phyloP scores from a whole-genome alignment of 2,329 filamentous ascomycete species.

The Aspergillus caelatus region DNA sequence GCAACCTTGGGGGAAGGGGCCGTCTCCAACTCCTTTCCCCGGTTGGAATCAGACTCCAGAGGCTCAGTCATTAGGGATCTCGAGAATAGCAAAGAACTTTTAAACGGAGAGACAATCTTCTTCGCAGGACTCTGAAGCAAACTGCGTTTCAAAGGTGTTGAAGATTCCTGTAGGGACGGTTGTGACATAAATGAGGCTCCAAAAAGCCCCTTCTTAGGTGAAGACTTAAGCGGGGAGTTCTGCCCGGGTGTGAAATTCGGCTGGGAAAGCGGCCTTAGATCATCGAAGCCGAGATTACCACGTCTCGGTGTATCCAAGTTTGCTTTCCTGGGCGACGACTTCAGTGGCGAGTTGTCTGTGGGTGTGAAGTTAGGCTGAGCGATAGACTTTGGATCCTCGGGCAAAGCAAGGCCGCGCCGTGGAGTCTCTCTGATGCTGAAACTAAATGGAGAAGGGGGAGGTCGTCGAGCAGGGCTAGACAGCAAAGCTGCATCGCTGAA shows the following conservation, averaged over 20 bases:
- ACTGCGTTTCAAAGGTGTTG: constrained; percentile 38
- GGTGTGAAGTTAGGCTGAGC: constrained; percentile 31
- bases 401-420: constrained; percentile 33
- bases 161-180: constrained; percentile 34
- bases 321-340: constrained; percentile 47
- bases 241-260: constrained; percentile 21
- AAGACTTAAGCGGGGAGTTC: constrained; percentile 26
- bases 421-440: constrained; percentile 46
- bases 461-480: constrained; percentile 49
- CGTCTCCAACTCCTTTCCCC: constrained; percentile 2
- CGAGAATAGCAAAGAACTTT: constrained; percentile 28
- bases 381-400: constrained; percentile 23
- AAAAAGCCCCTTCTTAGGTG: constrained; percentile 31
- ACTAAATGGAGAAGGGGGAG: constrained; percentile 49
- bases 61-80: constrained; percentile 17
- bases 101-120: constrained; percentile 44
- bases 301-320: constrained; percentile 21
- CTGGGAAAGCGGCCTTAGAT: constrained; percentile 14
- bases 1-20: constrained; percentile 4
- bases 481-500: constrained; percentile 39
- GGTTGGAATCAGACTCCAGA: neutral
- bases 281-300: constrained; percentile 15
- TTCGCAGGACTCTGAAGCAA: constrained; percentile 50
- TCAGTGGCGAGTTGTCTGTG: constrained; percentile 42
- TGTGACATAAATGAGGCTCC: constrained; percentile 38